A percentile compares a stretch with the other conserved stretches of the same genome.
These are phyloP conservation scores for Entonaema liquescens DNA, from an alignment of 495 filamentous ascomycete genomes.

Conservation along the genomic window DNA sequence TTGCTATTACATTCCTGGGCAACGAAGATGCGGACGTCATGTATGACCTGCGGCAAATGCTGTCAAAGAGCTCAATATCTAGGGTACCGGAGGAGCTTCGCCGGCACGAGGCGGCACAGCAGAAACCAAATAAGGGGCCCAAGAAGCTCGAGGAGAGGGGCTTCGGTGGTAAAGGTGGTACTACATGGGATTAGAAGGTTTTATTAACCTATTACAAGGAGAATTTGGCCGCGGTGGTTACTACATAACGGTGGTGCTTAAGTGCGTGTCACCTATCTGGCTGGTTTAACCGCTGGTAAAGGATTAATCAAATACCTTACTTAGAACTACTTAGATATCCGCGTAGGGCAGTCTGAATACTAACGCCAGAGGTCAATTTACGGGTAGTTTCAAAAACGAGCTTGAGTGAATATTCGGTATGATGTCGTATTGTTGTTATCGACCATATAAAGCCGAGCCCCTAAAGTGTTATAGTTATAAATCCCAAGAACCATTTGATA, in stretches of 20 bases:
- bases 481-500: background rate
- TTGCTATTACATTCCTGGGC: slow-evolving; percentile 95
- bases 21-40: slow-evolving; percentile 91
- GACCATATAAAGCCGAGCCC: background rate
- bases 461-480: background rate
- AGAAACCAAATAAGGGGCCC: slow-evolving; percentile 61
- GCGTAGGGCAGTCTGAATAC: background rate
- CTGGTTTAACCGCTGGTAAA: background rate
- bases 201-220: background rate
- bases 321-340: background rate
- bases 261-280: background rate
- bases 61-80: slow-evolving; percentile 88
- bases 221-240: slow-evolving; percentile 1
- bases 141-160: slow-evolving; percentile 45
- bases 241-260: background rate
- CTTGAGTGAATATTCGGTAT: background rate
- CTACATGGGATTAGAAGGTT: slow-evolving; percentile 26
- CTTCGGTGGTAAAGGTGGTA: slow-evolving; percentile 34
- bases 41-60: slow-evolving; percentile 97
- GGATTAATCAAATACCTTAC: background rate
- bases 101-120: slow-evolving; percentile 94
- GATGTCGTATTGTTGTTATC: background rate
- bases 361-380: background rate
- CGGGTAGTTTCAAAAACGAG: background rate
- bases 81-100: slow-evolving; percentile 92